A percentile compares a stretch with the other conserved stretches of the same genome.
Evolutionary conservation across 2,329 filamentous ascomycete species (phyloP).

Genomic region (Colletotrichum sojae): DNA sequence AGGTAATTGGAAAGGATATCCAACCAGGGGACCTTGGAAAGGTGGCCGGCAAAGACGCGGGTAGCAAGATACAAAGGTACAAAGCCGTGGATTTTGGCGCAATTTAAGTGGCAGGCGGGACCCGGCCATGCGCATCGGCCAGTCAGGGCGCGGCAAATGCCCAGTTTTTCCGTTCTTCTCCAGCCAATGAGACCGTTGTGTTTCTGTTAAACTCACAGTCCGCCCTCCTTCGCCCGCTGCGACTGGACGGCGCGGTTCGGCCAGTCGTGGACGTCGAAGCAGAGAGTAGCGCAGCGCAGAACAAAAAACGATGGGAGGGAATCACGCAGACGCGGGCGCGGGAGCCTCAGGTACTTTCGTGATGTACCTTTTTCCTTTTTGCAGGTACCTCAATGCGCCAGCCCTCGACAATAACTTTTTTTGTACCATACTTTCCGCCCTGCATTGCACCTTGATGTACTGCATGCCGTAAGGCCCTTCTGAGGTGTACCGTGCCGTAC

Average conservation of each 20-base stretch:
- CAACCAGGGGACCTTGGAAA: not conserved
- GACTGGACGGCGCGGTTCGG: constrained; percentile 16
- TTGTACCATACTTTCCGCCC: not conserved
- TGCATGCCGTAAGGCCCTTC: not conserved
- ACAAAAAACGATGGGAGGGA: not conserved
- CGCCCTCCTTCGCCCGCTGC: constrained; percentile 19
- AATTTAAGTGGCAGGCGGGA: constrained; percentile 25
- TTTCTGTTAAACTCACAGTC: constrained; percentile 20
- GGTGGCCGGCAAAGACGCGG: not conserved
- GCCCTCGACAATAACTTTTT: not conserved
- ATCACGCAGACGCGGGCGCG: not conserved
- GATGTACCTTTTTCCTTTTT: constrained; percentile 24
- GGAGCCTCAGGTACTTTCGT: constrained; percentile 35
- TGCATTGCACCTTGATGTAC: no score
- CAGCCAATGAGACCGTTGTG: constrained; percentile 16
- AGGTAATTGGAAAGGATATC: not conserved
- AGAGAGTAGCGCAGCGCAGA: constrained; percentile 4
- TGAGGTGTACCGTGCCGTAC: not conserved
- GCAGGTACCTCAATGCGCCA: no score
- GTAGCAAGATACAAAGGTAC: constrained; percentile 1
- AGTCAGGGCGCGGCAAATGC: constrained; percentile 24
- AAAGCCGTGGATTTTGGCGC: constrained; percentile 28
- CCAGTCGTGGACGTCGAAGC: constrained; percentile 11
- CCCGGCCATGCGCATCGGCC: constrained; percentile 17
- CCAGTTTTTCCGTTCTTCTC: constrained; percentile 16